Evolutionary conservation across 176 grass and related monocot species (phyloP).

Genomic region (Calamus simplicifolius): DNA sequence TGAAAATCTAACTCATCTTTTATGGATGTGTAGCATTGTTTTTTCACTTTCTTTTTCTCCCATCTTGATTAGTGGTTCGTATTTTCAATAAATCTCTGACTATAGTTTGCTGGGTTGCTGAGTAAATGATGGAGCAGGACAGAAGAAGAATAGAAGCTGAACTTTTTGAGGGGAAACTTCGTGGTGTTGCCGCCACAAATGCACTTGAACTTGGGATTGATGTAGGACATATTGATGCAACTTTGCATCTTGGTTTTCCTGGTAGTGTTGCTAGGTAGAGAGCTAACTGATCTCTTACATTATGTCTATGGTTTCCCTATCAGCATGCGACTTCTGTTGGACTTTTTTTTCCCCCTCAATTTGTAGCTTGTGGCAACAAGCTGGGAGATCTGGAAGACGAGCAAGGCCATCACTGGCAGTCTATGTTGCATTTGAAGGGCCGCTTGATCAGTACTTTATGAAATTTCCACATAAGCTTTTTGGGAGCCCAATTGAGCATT

Average conservation of each 20-base stretch:
- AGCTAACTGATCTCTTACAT: too few relatives aligned
- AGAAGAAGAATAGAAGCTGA: conserved; percentile 91
- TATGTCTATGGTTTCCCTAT: too few relatives aligned
- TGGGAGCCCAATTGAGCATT: conserved; percentile 75
- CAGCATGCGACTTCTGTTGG: too few relatives aligned
- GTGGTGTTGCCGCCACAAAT: conserved; percentile 85
- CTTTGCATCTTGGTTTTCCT: conserved; percentile 98
- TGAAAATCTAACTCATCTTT: too few relatives aligned
- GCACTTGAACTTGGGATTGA: conserved; percentile 96
- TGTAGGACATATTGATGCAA: conserved; percentile 92
- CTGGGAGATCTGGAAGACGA: conserved; percentile 89
- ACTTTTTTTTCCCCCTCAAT: neutral
- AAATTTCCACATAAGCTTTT: conserved; percentile 85
- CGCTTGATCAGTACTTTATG: conserved; percentile 98
- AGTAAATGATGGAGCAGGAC: conserved; percentile 42
- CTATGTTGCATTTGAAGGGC: conserved; percentile 86
- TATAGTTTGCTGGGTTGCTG: neutral
- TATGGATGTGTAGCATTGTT: too few relatives aligned
- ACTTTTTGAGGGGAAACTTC: conserved; percentile 71
- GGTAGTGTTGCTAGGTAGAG: conserved; percentile 82
- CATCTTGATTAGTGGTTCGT: too few relatives aligned
- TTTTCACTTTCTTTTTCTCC: too few relatives aligned
- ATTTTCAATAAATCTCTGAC: conserved; percentile 5
- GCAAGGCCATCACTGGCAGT: conserved; percentile 76
- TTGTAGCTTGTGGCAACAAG: conserved; percentile 95